Evolutionary conservation across 768 basidiomycete genomes (phyloP).

Genomic region (Xerocomus brunneocitrinus): DNA sequence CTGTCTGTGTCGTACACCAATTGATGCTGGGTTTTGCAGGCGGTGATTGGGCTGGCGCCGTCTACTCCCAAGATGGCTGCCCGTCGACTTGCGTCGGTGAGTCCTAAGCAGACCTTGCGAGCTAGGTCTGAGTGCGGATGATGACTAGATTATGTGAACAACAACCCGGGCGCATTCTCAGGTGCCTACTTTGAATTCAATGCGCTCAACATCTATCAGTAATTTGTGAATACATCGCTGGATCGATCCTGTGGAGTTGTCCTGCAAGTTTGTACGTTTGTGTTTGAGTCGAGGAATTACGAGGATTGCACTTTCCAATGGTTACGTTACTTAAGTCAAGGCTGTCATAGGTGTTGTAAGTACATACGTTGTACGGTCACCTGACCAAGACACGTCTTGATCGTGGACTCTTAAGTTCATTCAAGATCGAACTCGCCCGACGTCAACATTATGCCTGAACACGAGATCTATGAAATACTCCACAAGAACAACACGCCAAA

Average conservation of each 20-base stretch:
- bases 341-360: no score
- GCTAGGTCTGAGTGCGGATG: constrained; percentile 25
- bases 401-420: no score
- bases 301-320: no score
- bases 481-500: neutral
- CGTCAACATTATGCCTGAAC: neutral
- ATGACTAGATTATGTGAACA: constrained; percentile 45
- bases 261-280: no score
- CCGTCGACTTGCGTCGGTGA: constrained; percentile 28
- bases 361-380: no score
- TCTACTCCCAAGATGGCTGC: constrained; percentile 17
- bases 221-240: neutral
- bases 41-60: constrained; percentile 28
- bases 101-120: neutral
- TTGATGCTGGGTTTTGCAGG: constrained; percentile 8
- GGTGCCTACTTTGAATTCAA: constrained; percentile 25
- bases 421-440: neutral
- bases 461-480: neutral
- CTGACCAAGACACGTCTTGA: neutral
- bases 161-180: constrained; percentile 20
- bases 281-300: no score
- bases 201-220: constrained; percentile 19
- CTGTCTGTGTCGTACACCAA: neutral
- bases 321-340: no score
- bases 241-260: no score